A percentile compares a stretch with the other conserved stretches of the same genome.
phyloP scores from a whole-genome alignment of 768 basidiomycete genomes.

The Myochromella boudieri region DNA sequence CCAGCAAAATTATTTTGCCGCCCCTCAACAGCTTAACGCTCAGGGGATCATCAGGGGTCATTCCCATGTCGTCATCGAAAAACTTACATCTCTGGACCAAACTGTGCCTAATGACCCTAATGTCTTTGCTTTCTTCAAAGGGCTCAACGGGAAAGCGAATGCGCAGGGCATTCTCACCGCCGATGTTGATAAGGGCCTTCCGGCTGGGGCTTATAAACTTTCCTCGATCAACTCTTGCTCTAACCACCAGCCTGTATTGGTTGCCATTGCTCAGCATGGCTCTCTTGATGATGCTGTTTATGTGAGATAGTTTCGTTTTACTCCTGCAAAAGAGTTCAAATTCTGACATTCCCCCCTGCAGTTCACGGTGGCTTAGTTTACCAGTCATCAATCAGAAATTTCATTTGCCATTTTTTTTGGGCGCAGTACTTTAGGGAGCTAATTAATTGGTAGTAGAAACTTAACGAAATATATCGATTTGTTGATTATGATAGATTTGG shows the following conservation, averaged over 20 bases:
- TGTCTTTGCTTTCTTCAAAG: conserved; percentile 68
- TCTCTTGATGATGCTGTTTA: conserved; percentile 48
- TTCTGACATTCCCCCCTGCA: conserved; percentile 3
- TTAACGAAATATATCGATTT: background rate
- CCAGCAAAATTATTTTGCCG: conserved; percentile 40
- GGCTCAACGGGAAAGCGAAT: conserved; percentile 46
- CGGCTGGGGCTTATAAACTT: conserved; percentile 55
- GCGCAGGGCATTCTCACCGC: conserved; percentile 49
- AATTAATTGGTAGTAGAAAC: too few species aligned
- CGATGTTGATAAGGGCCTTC: conserved; percentile 47
- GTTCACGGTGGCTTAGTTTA: conserved; percentile 25
- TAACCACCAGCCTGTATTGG: conserved; percentile 52
- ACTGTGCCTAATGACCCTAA: conserved; percentile 45
- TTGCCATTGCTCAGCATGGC: conserved; percentile 50
- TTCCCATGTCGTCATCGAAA: conserved; percentile 47
- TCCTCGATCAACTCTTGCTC: conserved; percentile 50
- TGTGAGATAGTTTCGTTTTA: too few species aligned
- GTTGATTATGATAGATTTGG: background rate
- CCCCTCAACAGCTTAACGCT: conserved; percentile 41
- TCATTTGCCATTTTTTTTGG: too few species aligned
- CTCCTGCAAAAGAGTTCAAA: too few species aligned
- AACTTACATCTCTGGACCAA: conserved; percentile 23
- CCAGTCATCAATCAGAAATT: too few species aligned
- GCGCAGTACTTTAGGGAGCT: background rate
- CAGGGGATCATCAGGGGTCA: conserved; percentile 43